Evolutionary conservation across 371 early-diverging fungal species (phyloP), one percentile per base, ranked within the genome.

Genomic region (Syncephalastrum racemosum): DNA sequence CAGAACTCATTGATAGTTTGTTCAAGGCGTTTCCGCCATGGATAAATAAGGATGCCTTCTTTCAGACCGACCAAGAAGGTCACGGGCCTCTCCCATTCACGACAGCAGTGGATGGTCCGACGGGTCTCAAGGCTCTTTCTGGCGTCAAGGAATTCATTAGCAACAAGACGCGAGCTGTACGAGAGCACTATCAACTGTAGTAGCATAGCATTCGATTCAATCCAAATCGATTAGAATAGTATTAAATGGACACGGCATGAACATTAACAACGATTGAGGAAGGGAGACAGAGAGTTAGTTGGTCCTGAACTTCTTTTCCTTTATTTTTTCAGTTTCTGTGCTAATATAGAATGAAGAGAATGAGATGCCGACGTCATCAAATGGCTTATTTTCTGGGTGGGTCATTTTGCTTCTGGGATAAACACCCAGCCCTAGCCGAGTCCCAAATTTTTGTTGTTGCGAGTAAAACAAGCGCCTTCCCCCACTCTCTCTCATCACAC

Each of bases 121-220:
- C 58, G 1, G 55, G 55, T 4, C 7, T 39, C 46, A 44, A 31
- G 10, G 52, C 62, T 1, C 22, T 68, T 7, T 18, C 46, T 44
- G 64, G 64, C 18, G 39, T 68, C 0, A 61, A 64, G 23, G 64
- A 68, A 27, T 68, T 45, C 36, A 54, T 54, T 45, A 50, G 40
- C 8, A 51, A 19, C 2, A 51, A 31, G 36, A 31, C 36, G 36
- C 36, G 10, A 8, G 36, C 36, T 31, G 36, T 31, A 31, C 36
- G 36, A 10, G 36, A 31, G 36, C 36, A 31, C 10, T 31, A 31
- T 31, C 36, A 31, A 2, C 10, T 31, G 36, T 31, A 31, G 27
- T 6, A 27, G 27, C 7, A 27, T 4, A 27, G n/a, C n/a, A n/a
- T n/a, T n/a, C n/a, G n/a, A n/a, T n/a, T n/a, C n/a, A n/a, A n/a